Evolutionary conservation across 148 eudicot genomes (phyloP), one percentile per base, ranked within the genome.

Genomic region (Arbutus unedo): DNA sequence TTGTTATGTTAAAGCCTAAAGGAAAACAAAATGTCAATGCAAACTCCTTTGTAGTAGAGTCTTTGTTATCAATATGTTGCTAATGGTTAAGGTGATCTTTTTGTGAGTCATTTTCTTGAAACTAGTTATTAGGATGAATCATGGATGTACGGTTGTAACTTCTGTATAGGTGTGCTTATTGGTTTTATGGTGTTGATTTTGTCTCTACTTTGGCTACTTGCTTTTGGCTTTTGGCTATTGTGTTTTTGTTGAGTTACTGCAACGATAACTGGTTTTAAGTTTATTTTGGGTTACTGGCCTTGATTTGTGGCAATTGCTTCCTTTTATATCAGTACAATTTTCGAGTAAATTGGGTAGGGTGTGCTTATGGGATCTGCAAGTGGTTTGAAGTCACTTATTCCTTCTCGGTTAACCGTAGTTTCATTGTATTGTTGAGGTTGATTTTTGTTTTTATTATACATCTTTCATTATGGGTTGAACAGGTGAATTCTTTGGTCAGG

Each of bases 271-370:
- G 45, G 19, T 68, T 10, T 68, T 68, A 68, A 1, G 6, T 38
- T 68, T 18, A 66, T 68, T 68, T 31, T 38, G 74, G 45, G 10
- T 68, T 68, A 68, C 45, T 68, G 74, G 8, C 74, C n/a, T 68
- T 68, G 74, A 38, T 31, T 13, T 41, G 66, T 38, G 47, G 43
- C 47, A 38, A 38, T 68, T 43, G 19, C n/a, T 70, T 70, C 44
- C 49, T 38, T 70, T 38, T 14, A 13, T 14, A 14, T 41, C 7
- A 6, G 2, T 15, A 5, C 47, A 14, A 15, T 41, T 70, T 43
- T 70, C 2, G 8, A 41, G 47, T 70, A 13, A 8, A 31, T 67
- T 8, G 14, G 41, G 43, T 5, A 41, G 47, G 38, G 47, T 41
- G n/a, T 70, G 74, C 16, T 38, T 15, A 4, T 14, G n/a, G 8